Base-by-base conservation (phyloP, 345 rosid species). In the Eucalyptus virginea region DNA sequence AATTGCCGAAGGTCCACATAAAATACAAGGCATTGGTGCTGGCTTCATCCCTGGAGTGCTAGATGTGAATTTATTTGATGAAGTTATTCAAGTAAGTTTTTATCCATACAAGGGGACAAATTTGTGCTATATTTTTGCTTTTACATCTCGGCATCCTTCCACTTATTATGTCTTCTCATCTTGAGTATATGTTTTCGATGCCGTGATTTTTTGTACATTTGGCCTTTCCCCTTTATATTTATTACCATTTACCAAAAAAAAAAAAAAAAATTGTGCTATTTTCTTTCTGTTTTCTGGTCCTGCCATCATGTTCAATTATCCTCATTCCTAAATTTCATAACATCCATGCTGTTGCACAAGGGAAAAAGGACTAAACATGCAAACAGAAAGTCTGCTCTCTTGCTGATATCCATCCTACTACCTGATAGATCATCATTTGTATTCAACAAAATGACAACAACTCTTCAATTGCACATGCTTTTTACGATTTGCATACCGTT, bases 21-120 rank as follows among this genome's bases (percentile, higher is more conserved):
- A 92, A 90, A 96, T 95, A 77, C 93, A 96, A 90, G 98, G 96
- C 86, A 90, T 95, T 88, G 98, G 97, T 87, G 96, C 96, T 88
- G 98, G 96, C 54, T 89, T 95, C 89, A 88, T 95, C 86, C 95
- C 96, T 54, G 88, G 88, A 81, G 90, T 94, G 67, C 86, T 95
- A 90, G 93, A 95, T n/a, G 40, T 90, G 87, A 88, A 26, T 62
- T 34, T 93, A 23, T 90, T 95, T 32, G 94, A 94, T 88, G 95
- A 94, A 92, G 92, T 92, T 89, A 40, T 95, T 88, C 92, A 88
- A 51, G 95, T 93, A 90, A 90, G 94, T 85, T 11, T 28, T 88
- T 13, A 60, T 60, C 67, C n/a, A 60, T 60, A 60, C 67, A 60
- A 11, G 67, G n/a, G n/a, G 67, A 26, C n/a, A 60, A 11, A 11